phyloP scores from a whole-genome alignment of 2,329 filamentous ascomycete genomes.

The Fusarium lateritium region DNA sequence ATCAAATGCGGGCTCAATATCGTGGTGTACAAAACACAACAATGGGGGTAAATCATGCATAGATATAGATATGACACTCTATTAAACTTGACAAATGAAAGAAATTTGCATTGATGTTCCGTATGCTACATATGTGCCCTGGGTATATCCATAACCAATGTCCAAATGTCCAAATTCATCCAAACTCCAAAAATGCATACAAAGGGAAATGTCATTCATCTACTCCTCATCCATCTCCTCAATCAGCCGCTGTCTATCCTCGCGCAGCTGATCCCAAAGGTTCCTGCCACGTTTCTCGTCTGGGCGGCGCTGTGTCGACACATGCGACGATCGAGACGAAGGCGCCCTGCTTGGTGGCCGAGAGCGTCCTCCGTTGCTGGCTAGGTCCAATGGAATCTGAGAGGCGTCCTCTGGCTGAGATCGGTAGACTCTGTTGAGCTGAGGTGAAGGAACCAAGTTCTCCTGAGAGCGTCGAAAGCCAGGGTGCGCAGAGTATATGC shows the following conservation, averaged over 20 bases:
- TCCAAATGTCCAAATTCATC: neutral
- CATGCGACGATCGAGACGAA: conserved; percentile 3
- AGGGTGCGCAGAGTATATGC: conserved; percentile 39
- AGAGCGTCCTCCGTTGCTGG: neutral
- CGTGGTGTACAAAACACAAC: no score
- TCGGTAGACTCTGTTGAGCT: neutral
- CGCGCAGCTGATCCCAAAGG: conserved; percentile 10
- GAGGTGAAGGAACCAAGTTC: neutral
- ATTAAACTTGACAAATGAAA: conserved; percentile 9
- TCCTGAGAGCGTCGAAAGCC: conserved; percentile 32
- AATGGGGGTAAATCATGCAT: neutral
- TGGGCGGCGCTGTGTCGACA: neutral
- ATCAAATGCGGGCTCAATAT: neutral
- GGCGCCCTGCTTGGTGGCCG: neutral
- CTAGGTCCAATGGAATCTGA: neutral
- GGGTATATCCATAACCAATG: conserved; percentile 29
- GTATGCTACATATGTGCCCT: conserved; percentile 1
- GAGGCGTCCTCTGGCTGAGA: neutral
- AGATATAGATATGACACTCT: neutral
- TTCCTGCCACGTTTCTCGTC: neutral
- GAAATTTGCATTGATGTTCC: conserved; percentile 9
- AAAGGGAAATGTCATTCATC: conserved; percentile 2
- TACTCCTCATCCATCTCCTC: conserved; percentile 6
- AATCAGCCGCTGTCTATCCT: neutral
- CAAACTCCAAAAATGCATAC: conserved; percentile 1